Base-by-base conservation (phyloP, 495 filamentous ascomycete genomes). In the Bryoglossum gracile region DNA sequence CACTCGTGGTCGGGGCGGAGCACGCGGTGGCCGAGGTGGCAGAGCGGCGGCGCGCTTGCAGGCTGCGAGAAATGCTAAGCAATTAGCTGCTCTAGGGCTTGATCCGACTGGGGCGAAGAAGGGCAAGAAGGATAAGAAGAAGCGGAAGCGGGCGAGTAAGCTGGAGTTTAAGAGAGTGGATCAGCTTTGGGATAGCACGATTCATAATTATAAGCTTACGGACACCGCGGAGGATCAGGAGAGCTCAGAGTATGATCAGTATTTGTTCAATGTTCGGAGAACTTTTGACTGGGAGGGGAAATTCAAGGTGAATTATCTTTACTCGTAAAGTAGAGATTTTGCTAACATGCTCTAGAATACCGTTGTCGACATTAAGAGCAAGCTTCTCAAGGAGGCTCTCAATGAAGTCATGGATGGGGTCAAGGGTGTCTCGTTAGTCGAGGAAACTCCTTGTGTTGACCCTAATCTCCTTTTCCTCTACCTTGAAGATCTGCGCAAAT, bases 401-500 rank as follows among this genome's bases (percentile, higher is more conserved):
- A 68, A 72, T 44, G 81, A 83, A 48, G 78, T 94, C 34, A 78
- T 95, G 71, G 86, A 87, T 33, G 86, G 81, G 18, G 81, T 91
- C 55, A 89, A 87, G 60, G 84, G 85, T 4, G 77, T 94, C 38
- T 86, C 81, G 47, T 60, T 95, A 17, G 86, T 89, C 0, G 83
- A 89, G 52, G 87, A 92, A 30, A 82, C 84, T 2, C 86, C 90
- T 2, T 73, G 75, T 22, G 69, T 88, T 11, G 86, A 94, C 58
- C 89, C 90, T 8, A 91, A 94, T 62, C 80, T 87, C 74, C 76
- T 95, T 6, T 96, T 95, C 71, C 68, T 92, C 47, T 91, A 91
- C 60, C 75, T 89, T 13, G 86, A 90, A 46, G 87, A 91, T 57
- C 73, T 89, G 10, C 72, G 80, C 4, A 66, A 73, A 30, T 74